Conservation (phyloP, 2,329 filamentous ascomycete species). For the Aureobasidium sp. region DNA sequence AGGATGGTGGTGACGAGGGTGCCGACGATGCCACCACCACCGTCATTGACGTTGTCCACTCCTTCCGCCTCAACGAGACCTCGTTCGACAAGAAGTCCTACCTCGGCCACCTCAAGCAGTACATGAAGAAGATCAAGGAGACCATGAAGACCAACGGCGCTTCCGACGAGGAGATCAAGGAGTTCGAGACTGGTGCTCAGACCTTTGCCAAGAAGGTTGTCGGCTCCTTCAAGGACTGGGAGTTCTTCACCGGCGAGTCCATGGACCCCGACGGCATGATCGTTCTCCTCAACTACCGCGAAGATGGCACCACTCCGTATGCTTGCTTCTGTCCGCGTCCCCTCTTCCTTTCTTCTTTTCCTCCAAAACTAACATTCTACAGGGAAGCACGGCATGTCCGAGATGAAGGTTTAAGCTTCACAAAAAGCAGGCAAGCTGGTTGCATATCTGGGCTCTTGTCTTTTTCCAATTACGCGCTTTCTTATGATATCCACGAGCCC, state of each 20-base stretch:
- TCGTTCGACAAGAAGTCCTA: conserved; percentile 82
- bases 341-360: too few relatives aligned
- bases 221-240: conserved; percentile 87
- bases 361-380: not conserved
- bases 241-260: conserved; percentile 85
- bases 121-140: conserved; percentile 84
- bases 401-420: conserved; percentile 68
- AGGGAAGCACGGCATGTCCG: conserved; percentile 82
- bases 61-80: conserved; percentile 78
- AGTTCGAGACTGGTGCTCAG: conserved; percentile 69
- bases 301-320: conserved; percentile 86
- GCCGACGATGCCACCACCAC: conserved; percentile 60
- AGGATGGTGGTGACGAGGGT: conserved; percentile 67
- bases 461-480: conserved; percentile 1
- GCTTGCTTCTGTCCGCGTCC: conserved; percentile 55
- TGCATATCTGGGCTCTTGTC: conserved; percentile 6
- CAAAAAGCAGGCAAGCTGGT: not conserved
- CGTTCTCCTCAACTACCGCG: conserved; percentile 92
- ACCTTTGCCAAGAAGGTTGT: conserved; percentile 74
- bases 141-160: conserved; percentile 55
- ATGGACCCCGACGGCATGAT: conserved; percentile 95
- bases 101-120: conserved; percentile 82
- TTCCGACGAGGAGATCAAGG: conserved; percentile 57
- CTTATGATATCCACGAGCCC: conserved; percentile 14
- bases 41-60: conserved; percentile 89